Evolutionary conservation across 2,329 filamentous ascomycete species (phyloP), one percentile per base, ranked within the genome.

Genomic region (Drechslerella coelobrocha): DNA sequence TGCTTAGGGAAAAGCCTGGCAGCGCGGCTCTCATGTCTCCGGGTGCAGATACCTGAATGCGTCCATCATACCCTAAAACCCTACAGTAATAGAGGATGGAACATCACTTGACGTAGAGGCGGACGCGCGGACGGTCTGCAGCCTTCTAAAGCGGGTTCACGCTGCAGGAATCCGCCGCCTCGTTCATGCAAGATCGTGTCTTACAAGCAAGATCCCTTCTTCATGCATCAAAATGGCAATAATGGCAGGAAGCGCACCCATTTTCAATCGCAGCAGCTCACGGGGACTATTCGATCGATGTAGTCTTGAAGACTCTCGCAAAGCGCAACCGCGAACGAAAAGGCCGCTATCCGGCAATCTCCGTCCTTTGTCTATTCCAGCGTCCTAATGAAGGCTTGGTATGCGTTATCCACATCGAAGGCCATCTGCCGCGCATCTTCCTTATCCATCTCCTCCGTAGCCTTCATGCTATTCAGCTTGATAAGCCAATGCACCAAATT

Each of bases 401-500:
- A 76, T 53, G 74, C 75, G 55, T 75, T 74, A 63, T 76, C 75
- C 54, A 76, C 73, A 75, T 76, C 75, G 56, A 75, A 76, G 26
- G 75, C 54, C 72, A 76, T 74, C 61, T 76, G 62, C 43, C 47
- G 34, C n/a, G 50, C 90, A 80, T 97, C 91, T 65, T 93, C 88
- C 76, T 96, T 90, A 75, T 85, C 88, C 75, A 99, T 80, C 78
- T 96, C 92, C 76, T 97, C 92, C 0, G 91, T 92, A 7, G 92
- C 94, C 77, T 91, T 91, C 94, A 99, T 97, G 80, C 97, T 92
- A 78, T 99, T 99, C 73, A 99, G 82, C 5, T 91, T 89, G 76
- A 99, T 99, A 74, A 99, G 84, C 94, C 94, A 99, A 79, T 97
- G 92, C 62, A 99, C 92, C 75, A 99, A 97, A 84, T 97, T 97